A percentile compares a stretch with the other conserved stretches of the same genome.
Evolutionary conservation across 257 asterid species (phyloP).

Genomic region (Nicotiana knightiana): DNA sequence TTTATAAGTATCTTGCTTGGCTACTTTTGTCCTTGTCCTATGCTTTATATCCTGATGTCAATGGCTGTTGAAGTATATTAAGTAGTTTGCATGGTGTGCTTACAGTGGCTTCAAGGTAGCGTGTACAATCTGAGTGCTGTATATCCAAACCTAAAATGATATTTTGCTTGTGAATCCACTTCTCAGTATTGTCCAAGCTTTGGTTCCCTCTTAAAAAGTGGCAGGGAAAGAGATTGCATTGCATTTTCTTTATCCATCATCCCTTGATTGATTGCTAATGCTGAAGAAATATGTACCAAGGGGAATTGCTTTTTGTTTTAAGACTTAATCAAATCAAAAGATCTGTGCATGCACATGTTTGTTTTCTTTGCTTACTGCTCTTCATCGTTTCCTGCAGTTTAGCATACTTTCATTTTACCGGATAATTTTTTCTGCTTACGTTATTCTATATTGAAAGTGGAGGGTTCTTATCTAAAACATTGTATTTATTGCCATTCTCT

Average conservation of each 20-base stretch:
- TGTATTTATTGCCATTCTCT: background rate
- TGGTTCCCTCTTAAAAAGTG: background rate
- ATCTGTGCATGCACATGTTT: background rate
- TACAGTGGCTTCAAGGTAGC: background rate
- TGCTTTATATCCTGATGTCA: background rate
- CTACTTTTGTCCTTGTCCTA: background rate
- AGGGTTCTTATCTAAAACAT: background rate
- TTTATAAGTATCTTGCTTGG: background rate
- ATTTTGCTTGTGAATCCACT: background rate
- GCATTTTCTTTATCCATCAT: background rate
- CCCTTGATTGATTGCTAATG: background rate
- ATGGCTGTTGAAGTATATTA: background rate
- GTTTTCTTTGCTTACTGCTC: background rate
- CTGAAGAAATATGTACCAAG: background rate
- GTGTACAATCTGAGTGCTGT: background rate
- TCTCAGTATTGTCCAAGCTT: background rate
- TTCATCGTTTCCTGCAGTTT: background rate
- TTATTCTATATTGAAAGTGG: background rate
- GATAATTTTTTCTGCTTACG: background rate
- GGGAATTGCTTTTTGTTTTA: background rate
- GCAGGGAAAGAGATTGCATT: background rate
- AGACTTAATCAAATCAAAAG: background rate
- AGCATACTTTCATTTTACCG: background rate
- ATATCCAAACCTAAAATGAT: background rate
- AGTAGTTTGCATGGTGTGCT: slow-evolving; percentile 1